Percentiles rank a stretch among this genome's conserved stretches.
These are phyloP conservation scores for Jackrogersella multiformis DNA, from an alignment of 495 filamentous ascomycete genomes.

Conservation along the genomic window DNA sequence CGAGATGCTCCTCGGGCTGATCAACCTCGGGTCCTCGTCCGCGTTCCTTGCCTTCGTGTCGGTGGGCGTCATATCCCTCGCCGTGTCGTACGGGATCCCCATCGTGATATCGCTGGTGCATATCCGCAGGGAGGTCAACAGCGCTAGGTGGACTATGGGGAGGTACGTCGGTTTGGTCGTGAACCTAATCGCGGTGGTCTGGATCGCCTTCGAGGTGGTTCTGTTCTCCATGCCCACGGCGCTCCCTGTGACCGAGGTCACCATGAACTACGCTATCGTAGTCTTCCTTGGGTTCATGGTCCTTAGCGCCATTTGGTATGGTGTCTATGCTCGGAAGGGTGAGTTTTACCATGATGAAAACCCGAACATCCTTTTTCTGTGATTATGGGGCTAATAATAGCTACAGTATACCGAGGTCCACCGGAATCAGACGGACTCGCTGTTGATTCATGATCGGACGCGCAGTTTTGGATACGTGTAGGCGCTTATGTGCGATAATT, in stretches of 20 bases:
- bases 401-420: slow-evolving; percentile 41
- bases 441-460: slow-evolving; percentile 19
- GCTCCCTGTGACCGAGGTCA: slow-evolving; percentile 66
- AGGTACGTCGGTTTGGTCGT: slow-evolving; percentile 56
- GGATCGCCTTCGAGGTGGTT: slow-evolving; percentile 63
- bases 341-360: background rate
- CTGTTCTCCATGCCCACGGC: slow-evolving; percentile 71
- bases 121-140: slow-evolving; percentile 48
- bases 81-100: slow-evolving; percentile 69
- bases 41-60: slow-evolving; percentile 66
- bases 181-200: slow-evolving; percentile 56
- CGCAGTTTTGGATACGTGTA: background rate
- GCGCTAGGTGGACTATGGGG: slow-evolving; percentile 65
- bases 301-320: slow-evolving; percentile 57
- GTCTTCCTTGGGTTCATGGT: slow-evolving; percentile 68
- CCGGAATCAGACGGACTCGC: slow-evolving; percentile 43
- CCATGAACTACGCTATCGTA: slow-evolving; percentile 72
- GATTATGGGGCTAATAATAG: slow-evolving; percentile 2
- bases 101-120: slow-evolving; percentile 54
- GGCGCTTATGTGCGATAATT: background rate
- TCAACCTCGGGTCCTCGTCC: slow-evolving; percentile 62
- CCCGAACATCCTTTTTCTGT: background rate
- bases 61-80: slow-evolving; percentile 68
- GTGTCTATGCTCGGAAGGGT: slow-evolving; percentile 46
- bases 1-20: slow-evolving; percentile 62